A percentile compares a stretch with the other conserved stretches of the same genome.
Evolutionary conservation across 768 basidiomycete genomes (phyloP).

Genomic region (Suillus plorans): DNA sequence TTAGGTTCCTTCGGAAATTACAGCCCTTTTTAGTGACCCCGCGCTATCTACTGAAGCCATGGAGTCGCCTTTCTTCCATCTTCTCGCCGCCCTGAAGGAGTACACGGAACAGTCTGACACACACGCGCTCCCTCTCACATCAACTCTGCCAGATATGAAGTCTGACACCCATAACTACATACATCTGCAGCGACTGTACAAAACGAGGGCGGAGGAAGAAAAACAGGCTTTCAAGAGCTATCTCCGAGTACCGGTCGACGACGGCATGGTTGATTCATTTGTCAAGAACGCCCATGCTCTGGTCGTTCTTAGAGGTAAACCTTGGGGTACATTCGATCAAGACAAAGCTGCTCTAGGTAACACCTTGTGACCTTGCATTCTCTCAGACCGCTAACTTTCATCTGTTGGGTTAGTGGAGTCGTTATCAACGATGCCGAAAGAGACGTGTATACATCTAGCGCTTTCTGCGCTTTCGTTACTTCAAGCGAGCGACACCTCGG

Average conservation of each 20-base stretch:
- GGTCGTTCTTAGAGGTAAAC: conserved; percentile 60
- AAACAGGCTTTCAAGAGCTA: conserved; percentile 54
- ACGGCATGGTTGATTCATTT: conserved; percentile 63
- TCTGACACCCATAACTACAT: conserved; percentile 84
- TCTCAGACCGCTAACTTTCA: neutral
- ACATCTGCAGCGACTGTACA: conserved; percentile 83
- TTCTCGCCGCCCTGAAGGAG: conserved; percentile 68
- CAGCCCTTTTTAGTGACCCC: conserved; percentile 61
- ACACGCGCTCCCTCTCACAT: conserved; percentile 76
- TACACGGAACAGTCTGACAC: conserved; percentile 57
- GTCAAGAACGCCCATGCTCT: conserved; percentile 80
- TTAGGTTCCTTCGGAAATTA: conserved; percentile 68
- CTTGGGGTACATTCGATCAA: conserved; percentile 56
- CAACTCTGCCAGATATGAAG: conserved; percentile 95
- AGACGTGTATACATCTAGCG: conserved; percentile 69
- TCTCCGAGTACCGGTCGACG: conserved; percentile 45
- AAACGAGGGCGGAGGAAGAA: conserved; percentile 70
- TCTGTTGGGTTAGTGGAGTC: conserved; percentile 2
- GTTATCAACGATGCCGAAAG: conserved; percentile 48
- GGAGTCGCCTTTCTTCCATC: conserved; percentile 70
- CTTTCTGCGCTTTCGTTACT: conserved; percentile 56
- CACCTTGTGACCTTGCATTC: conserved; percentile 10
- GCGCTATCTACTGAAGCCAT: conserved; percentile 42
- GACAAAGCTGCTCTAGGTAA: conserved; percentile 52
- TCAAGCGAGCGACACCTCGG: conserved; percentile 27